phyloP scores from a whole-genome alignment of 2,329 filamentous ascomycete species.

The Corinectria fuckeliana region DNA sequence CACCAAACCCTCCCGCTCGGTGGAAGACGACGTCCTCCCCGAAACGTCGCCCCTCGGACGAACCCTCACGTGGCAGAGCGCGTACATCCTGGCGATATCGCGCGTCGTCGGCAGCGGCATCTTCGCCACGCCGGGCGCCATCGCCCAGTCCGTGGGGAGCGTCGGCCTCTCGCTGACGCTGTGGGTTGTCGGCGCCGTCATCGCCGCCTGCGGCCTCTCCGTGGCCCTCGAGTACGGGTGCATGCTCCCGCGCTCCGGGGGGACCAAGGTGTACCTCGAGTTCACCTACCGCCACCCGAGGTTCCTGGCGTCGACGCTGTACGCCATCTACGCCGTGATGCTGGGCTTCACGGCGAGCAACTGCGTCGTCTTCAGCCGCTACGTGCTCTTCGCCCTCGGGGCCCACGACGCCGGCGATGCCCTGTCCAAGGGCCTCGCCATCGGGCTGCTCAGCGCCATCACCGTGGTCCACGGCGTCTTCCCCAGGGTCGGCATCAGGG shows the following conservation, averaged over 20 bases:
- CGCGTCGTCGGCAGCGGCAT: conserved; percentile 74
- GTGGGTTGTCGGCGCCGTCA: conserved; percentile 67
- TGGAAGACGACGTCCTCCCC: conserved; percentile 66
- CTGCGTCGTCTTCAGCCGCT: conserved; percentile 73
- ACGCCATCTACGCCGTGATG: conserved; percentile 68
- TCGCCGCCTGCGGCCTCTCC: conserved; percentile 66
- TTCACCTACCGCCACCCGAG: conserved; percentile 69
- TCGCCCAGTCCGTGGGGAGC: conserved; percentile 70
- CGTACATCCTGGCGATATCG: conserved; percentile 72
- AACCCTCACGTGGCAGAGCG: conserved; percentile 66
- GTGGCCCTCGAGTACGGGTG: conserved; percentile 72
- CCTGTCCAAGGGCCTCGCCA: conserved; percentile 61
- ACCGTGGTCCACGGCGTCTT: conserved; percentile 66
- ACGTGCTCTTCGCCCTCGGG: conserved; percentile 65
- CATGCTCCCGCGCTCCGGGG: conserved; percentile 73
- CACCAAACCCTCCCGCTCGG: conserved; percentile 22
- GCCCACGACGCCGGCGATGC: conserved; percentile 56
- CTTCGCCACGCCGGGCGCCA: conserved; percentile 73
- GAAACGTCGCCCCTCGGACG: conserved; percentile 65
- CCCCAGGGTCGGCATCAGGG: conserved; percentile 60
- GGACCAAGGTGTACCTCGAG: conserved; percentile 74
- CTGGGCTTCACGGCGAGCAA: conserved; percentile 74
- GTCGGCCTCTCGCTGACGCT: conserved; percentile 66
- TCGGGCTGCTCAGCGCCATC: conserved; percentile 61
- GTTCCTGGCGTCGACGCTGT: conserved; percentile 68